phyloP scores from a whole-genome alignment of 2,329 filamentous ascomycete genomes.

The Aspergillus sp. region DNA sequence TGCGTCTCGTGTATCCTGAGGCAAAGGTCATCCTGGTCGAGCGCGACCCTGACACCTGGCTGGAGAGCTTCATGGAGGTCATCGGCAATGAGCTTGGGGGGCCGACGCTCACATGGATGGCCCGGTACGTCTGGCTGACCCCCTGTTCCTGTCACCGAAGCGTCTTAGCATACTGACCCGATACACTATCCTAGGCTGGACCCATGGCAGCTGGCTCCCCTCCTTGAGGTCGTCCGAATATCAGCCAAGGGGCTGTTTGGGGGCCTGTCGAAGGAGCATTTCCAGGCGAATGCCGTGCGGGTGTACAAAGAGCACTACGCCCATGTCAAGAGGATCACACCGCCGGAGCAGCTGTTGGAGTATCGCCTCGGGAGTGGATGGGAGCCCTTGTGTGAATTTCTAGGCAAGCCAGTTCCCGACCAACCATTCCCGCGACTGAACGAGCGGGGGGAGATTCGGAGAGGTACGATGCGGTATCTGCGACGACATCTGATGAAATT shows the following conservation, averaged over 20 bases:
- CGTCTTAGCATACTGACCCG: no score
- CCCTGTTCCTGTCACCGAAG: no score
- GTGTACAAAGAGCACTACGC: slow-evolving; percentile 45
- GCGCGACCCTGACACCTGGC: slow-evolving; percentile 26
- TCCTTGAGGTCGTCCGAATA: not conserved
- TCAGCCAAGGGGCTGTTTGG: not conserved
- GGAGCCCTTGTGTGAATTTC: slow-evolving; percentile 48
- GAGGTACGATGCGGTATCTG: no score
- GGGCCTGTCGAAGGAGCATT: not conserved
- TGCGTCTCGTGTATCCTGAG: slow-evolving; percentile 26
- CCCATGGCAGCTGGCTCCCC: not conserved
- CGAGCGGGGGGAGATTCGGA: not conserved
- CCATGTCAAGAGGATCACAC: slow-evolving; percentile 37
- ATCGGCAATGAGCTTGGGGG: not conserved
- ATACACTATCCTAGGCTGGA: not conserved
- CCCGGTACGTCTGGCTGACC: no score
- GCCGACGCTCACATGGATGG: no score
- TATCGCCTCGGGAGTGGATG: slow-evolving; percentile 47
- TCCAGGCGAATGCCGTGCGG: not conserved
- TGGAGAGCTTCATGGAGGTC: slow-evolving; percentile 6
- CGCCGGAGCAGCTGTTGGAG: slow-evolving; percentile 43
- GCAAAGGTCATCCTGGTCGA: slow-evolving; percentile 16
- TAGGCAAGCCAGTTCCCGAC: slow-evolving; percentile 26
- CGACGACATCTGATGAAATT: no score
- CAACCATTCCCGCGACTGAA: slow-evolving; percentile 7